phyloP scores from a whole-genome alignment of 2,329 filamentous ascomycete genomes.

The Diaporthe citriasiana region DNA sequence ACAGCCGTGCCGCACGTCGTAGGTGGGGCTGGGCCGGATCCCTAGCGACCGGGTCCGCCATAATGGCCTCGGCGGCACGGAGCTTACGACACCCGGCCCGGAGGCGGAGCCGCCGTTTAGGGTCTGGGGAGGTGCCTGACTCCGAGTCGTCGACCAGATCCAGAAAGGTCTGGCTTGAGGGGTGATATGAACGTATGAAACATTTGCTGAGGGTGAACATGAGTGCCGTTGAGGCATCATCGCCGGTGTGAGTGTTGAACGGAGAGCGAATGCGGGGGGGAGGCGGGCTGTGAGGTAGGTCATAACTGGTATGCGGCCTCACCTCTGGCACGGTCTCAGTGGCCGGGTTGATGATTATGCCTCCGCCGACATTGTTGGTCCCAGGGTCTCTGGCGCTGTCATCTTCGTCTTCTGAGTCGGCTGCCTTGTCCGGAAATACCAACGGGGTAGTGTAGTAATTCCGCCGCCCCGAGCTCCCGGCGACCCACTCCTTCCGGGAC shows the following conservation, averaged over 20 bases:
- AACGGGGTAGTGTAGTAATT: constrained; percentile 75
- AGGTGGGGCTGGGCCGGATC: constrained; percentile 35
- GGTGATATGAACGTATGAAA: constrained; percentile 68
- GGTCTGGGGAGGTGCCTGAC: neutral
- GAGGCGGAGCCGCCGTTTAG: constrained; percentile 62
- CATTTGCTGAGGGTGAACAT: constrained; percentile 68
- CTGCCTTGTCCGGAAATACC: constrained; percentile 52
- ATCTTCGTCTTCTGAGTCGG: neutral
- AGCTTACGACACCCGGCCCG: constrained; percentile 58
- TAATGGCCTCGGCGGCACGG: constrained; percentile 48
- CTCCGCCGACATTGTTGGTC: constrained; percentile 10
- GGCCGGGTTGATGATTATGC: constrained; percentile 17
- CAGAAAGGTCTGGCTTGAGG: constrained; percentile 66
- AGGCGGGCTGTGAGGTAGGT: constrained; percentile 44
- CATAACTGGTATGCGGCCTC: constrained; percentile 53
- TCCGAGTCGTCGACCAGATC: constrained; percentile 70
- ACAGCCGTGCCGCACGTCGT: constrained; percentile 46
- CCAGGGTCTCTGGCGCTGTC: neutral
- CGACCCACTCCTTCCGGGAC: constrained; percentile 76
- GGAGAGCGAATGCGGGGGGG: constrained; percentile 51
- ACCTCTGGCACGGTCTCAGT: neutral
- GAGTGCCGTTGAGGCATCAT: constrained; percentile 56
- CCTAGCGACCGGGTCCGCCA: neutral
- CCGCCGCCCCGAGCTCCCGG: constrained; percentile 68
- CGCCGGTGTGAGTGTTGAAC: constrained; percentile 63